These are phyloP conservation scores for Daldinia sp. DNA, from an alignment of 2,329 filamentous ascomycete species.

Conservation along the genomic window DNA sequence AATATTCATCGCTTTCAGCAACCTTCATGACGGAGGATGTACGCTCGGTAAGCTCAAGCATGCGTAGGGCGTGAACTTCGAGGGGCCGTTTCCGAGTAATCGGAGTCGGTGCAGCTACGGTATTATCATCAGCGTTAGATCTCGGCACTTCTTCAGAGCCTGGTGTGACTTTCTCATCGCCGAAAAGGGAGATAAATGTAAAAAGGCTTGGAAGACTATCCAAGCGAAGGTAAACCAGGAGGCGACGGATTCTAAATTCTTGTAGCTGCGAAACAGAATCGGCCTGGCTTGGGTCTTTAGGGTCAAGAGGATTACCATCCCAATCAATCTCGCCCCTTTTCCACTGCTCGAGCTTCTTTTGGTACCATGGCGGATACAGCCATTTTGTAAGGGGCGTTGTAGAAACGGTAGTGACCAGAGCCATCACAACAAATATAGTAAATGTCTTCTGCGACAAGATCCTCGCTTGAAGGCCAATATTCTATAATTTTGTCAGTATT, in stretches of 20 bases:
- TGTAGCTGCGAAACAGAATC: conserved; percentile 50
- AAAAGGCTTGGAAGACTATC: conserved; percentile 87
- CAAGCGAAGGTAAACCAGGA: conserved; percentile 85
- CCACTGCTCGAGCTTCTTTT: conserved; percentile 77
- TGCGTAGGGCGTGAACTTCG: conserved; percentile 84
- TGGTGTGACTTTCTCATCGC: conserved; percentile 57
- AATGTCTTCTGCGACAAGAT: conserved; percentile 79
- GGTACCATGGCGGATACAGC: conserved; percentile 80
- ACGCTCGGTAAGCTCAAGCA: conserved; percentile 90
- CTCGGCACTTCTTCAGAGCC: conserved; percentile 39
- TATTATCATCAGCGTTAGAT: conserved; percentile 46
- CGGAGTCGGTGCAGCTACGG: conserved; percentile 36
- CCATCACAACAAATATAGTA: conserved; percentile 86
- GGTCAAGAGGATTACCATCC: conserved; percentile 71
- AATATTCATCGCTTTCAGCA: conserved; percentile 81
- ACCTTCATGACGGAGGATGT: conserved; percentile 96
- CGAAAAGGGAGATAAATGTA: conserved; percentile 83
- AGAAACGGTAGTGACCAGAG: conserved; percentile 79
- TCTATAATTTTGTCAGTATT: conserved; percentile 54
- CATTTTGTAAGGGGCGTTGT: conserved; percentile 76
- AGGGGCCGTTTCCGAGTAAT: conserved; percentile 62
- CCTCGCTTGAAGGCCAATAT: conserved; percentile 78
- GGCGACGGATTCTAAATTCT: conserved; percentile 64
- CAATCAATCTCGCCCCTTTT: conserved; percentile 79
- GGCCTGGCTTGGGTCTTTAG: conserved; percentile 56